Percentiles rank a stretch among this genome's conserved stretches.
Conservation (phyloP, 2,329 filamentous ascomycete genomes). For the Alternaria arbusti region DNA sequence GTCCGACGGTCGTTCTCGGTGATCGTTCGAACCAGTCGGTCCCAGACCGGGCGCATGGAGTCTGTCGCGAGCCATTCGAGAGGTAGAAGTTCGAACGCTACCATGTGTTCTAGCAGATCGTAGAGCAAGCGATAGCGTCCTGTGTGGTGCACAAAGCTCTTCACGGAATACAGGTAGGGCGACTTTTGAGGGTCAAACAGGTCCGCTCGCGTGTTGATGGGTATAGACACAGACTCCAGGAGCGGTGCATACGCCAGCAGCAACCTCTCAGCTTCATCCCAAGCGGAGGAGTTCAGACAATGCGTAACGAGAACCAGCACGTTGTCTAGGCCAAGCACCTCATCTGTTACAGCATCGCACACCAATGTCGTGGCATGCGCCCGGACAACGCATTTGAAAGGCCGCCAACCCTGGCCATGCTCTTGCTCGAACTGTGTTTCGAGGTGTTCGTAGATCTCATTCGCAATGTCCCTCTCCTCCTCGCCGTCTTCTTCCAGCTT, state of each 20-base stretch:
- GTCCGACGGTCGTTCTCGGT: conserved; percentile 37
- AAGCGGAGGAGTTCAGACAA: conserved; percentile 40
- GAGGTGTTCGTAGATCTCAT: conserved; percentile 50
- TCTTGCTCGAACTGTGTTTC: conserved; percentile 45
- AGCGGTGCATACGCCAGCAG: conserved; percentile 35
- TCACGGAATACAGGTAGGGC: conserved; percentile 35
- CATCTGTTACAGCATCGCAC: conserved; percentile 45
- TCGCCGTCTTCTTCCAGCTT: conserved; percentile 34
- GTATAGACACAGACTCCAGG: conserved; percentile 31
- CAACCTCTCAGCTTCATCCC: conserved; percentile 45
- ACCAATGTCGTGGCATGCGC: conserved; percentile 50
- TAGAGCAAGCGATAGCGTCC: conserved; percentile 44
- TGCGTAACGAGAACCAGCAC: conserved; percentile 35
- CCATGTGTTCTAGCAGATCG: conserved; percentile 42
- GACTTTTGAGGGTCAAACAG: conserved; percentile 36
- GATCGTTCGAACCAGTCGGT: conserved; percentile 40
- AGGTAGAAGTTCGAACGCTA: conserved; percentile 43
- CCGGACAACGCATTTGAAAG: conserved; percentile 50
- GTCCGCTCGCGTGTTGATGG: conserved; percentile 32
- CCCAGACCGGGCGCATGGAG: conserved; percentile 45
- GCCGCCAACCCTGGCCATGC: conserved; percentile 46
- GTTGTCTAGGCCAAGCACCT: conserved; percentile 33
- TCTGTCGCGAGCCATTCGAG: conserved; percentile 49
- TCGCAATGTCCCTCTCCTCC: conserved; percentile 44
- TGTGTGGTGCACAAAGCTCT: conserved; percentile 35